These are phyloP conservation scores for Hygrophoropsis aurantiaca DNA, from an alignment of 768 basidiomycete species.

Conservation along the genomic window DNA sequence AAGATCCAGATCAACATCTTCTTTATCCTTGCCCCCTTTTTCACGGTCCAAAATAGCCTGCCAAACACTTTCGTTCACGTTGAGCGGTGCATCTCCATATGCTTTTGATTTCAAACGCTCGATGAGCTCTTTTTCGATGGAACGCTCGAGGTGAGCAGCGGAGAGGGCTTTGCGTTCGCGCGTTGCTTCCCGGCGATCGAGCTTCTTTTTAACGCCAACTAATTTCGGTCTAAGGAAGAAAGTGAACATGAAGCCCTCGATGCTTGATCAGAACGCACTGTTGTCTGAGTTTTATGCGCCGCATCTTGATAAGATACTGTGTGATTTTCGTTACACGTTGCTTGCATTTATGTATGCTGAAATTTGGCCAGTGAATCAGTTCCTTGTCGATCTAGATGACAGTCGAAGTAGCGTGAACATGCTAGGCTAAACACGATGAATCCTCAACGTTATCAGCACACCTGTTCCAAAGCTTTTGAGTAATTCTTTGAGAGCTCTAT, in stretches of 20 bases:
- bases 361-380: constrained; percentile 98
- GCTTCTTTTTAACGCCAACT: constrained; percentile 95
- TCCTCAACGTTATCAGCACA: constrained; percentile 28
- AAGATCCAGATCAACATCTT: constrained; percentile 45
- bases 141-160: constrained; percentile 91
- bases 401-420: constrained; percentile 55
- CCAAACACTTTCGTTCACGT: constrained; percentile 98
- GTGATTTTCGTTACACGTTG: constrained; percentile 99
- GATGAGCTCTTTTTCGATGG: constrained; percentile 94
- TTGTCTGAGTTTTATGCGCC: constrained; percentile 80
- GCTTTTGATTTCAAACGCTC: constrained; percentile 95
- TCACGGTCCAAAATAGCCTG: constrained; percentile 86
- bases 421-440: not conserved
- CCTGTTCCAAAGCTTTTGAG: constrained; percentile 93
- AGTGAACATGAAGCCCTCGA: not conserved
- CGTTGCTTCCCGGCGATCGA: constrained; percentile 87
- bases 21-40: constrained; percentile 44
- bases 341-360: constrained; percentile 98
- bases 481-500: constrained; percentile 94
- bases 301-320: constrained; percentile 98
- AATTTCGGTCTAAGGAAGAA: constrained; percentile 72
- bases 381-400: constrained; percentile 82
- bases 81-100: constrained; percentile 95
- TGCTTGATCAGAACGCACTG: constrained; percentile 58
- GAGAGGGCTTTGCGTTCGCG: constrained; percentile 95